Evolutionary conservation across 495 filamentous ascomycete species (phyloP).

Genomic region (Filosporella fistucella): DNA sequence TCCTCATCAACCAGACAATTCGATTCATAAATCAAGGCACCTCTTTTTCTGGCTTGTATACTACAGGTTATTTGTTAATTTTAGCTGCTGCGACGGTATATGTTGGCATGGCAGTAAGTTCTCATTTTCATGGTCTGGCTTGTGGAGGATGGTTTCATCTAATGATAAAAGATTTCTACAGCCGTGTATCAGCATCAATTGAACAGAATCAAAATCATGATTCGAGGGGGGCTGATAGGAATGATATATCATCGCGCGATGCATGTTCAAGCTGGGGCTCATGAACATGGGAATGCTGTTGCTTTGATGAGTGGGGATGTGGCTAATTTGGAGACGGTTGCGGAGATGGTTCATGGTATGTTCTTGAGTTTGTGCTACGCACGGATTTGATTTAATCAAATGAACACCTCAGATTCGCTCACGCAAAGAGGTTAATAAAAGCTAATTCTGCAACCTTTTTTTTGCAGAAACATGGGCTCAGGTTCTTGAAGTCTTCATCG

Average conservation of each 20-base stretch:
- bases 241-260: constrained; percentile 55
- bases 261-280: constrained; percentile 20
- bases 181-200: constrained; percentile 50
- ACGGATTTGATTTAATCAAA: no score
- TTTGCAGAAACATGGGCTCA: constrained; percentile 50
- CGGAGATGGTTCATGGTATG: constrained; percentile 33
- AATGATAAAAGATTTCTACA: constrained; percentile 36
- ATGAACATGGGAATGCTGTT: constrained; percentile 46
- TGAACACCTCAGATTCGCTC: no score
- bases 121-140: background rate
- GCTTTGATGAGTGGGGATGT: constrained; percentile 57
- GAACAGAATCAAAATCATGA: constrained; percentile 55
- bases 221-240: constrained; percentile 50
- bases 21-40: constrained; percentile 33
- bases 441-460: no score
- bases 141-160: no score
- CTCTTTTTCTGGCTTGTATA: constrained; percentile 26
- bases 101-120: constrained; percentile 50
- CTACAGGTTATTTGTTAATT: constrained; percentile 52
- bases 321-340: constrained; percentile 23
- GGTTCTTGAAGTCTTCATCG: constrained; percentile 51
- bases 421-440: no score
- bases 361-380: no score
- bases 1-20: constrained; percentile 53
- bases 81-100: constrained; percentile 54